These are phyloP conservation scores for Rhipidocladum racemiflorum DNA, from an alignment of 176 grass and related monocot genomes.

Conservation along the genomic window DNA sequence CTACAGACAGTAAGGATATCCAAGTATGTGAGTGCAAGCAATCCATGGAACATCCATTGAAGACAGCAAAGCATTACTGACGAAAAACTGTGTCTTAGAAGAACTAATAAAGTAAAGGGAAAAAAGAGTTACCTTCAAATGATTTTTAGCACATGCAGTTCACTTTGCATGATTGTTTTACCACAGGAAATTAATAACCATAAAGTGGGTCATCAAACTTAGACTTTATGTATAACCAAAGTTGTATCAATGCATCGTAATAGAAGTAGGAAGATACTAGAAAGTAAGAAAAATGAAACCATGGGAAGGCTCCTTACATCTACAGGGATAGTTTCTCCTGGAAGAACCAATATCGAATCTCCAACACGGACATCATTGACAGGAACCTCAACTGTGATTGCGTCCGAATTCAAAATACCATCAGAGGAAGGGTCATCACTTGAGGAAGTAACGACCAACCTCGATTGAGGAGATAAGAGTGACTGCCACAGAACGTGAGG, in stretches of 20 bases:
- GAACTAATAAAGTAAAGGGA: background rate
- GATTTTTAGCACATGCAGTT: background rate
- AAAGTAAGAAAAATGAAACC: constrained; percentile 17
- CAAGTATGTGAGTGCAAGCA: background rate
- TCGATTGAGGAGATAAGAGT: constrained; percentile 81
- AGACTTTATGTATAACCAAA: constrained; percentile 6
- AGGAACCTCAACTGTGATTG: constrained; percentile 87
- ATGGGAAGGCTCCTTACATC: constrained; percentile 62
- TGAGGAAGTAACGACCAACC: constrained; percentile 67
- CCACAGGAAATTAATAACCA: background rate
- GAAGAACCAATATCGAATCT: constrained; percentile 86
- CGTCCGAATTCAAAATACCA: constrained; percentile 59
- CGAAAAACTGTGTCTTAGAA: background rate
- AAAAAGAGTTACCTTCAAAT: background rate
- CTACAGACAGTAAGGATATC: background rate
- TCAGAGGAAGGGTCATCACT: constrained; percentile 55
- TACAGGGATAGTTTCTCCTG: constrained; percentile 92
- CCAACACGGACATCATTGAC: constrained; percentile 91
- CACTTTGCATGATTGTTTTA: background rate
- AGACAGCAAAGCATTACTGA: background rate
- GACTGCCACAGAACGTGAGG: constrained; percentile 58
- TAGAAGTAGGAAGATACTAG: constrained; percentile 1
- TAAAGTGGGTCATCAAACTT: background rate
- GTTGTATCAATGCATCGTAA: background rate
- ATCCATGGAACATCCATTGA: background rate